Percentiles rank a stretch among this genome's conserved stretches.
These are phyloP conservation scores for Pseudozyma hubeiensis DNA, from an alignment of 1,284 basidiomycete genomes.

Conservation along the genomic window DNA sequence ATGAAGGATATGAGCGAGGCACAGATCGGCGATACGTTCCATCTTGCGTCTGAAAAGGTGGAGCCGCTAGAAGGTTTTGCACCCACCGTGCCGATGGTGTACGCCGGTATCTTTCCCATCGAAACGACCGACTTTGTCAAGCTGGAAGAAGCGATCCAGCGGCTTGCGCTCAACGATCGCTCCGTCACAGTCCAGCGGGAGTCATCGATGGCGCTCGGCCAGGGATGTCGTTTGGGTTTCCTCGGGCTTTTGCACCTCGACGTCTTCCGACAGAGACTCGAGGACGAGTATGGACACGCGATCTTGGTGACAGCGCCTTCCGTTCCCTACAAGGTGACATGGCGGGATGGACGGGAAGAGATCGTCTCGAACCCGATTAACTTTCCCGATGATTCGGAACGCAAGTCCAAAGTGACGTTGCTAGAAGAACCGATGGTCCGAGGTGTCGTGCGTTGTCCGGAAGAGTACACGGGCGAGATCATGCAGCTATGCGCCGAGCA, in stretches of 20 bases:
- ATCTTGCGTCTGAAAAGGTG: slow-evolving; percentile 80
- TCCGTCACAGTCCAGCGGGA: slow-evolving; percentile 92
- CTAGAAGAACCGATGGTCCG: slow-evolving; percentile 64
- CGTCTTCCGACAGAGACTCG: slow-evolving; percentile 91
- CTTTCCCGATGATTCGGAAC: slow-evolving; percentile 63
- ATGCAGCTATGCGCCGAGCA: slow-evolving; percentile 67
- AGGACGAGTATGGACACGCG: slow-evolving; percentile 83
- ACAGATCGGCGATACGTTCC: slow-evolving; percentile 91
- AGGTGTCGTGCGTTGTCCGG: slow-evolving; percentile 62
- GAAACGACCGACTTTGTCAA: slow-evolving; percentile 91
- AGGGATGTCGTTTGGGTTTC: slow-evolving; percentile 94
- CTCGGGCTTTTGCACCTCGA: slow-evolving; percentile 97
- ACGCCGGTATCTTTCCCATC: slow-evolving; percentile 93
- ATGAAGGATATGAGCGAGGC: slow-evolving; percentile 99
- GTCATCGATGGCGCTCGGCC: slow-evolving; percentile 91
- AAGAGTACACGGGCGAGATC: slow-evolving; percentile 67
- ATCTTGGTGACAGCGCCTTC: slow-evolving; percentile 66
- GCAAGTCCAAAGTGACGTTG: slow-evolving; percentile 42
- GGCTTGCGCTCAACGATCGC: slow-evolving; percentile 85
- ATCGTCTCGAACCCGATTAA: slow-evolving; percentile 63
- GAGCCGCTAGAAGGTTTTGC: slow-evolving; percentile 92
- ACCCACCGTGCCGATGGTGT: slow-evolving; percentile 95
- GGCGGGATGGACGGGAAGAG: slow-evolving; percentile 50
- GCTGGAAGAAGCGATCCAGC: slow-evolving; percentile 92
- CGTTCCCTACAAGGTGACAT: slow-evolving; percentile 63